These are phyloP conservation scores for Eimeria praecox DNA, from an alignment of 169 alveolate genomes.

Conservation along the genomic window DNA sequence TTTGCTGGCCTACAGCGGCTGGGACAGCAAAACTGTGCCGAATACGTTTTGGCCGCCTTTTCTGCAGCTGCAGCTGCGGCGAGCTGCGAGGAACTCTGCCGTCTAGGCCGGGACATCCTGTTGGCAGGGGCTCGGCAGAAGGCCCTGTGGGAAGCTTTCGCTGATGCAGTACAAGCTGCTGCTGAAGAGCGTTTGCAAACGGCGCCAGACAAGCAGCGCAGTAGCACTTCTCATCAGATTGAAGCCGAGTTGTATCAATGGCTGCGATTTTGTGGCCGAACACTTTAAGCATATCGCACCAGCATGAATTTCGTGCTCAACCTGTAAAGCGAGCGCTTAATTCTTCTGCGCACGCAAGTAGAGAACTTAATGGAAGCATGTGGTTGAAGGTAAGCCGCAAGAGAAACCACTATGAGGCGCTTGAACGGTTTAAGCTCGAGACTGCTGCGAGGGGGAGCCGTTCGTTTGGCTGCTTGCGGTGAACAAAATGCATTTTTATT, in stretches of 20 bases:
- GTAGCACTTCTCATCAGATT: background rate
- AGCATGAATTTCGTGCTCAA: background rate
- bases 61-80: slow-evolving; percentile 61
- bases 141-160: slow-evolving; percentile 65
- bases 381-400: background rate
- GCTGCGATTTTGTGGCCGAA: slow-evolving; percentile 70
- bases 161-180: slow-evolving; percentile 38
- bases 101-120: slow-evolving; percentile 49
- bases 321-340: background rate
- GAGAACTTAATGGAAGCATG: background rate
- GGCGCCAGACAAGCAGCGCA: background rate
- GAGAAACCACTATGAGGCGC: background rate
- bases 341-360: background rate
- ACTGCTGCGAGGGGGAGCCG: background rate
- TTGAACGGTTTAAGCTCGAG: background rate
- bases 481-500: background rate
- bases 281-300: background rate
- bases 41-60: slow-evolving; percentile 61
- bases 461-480: no score
- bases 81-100: slow-evolving; percentile 34
- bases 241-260: slow-evolving; percentile 22
- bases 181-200: slow-evolving; percentile 22
- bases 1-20: slow-evolving; percentile 54
- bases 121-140: slow-evolving; percentile 29
- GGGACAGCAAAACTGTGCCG: slow-evolving; percentile 44